Base-by-base conservation (phyloP, 805 yeast species). In the Brettanomyces bruxellensis region DNA sequence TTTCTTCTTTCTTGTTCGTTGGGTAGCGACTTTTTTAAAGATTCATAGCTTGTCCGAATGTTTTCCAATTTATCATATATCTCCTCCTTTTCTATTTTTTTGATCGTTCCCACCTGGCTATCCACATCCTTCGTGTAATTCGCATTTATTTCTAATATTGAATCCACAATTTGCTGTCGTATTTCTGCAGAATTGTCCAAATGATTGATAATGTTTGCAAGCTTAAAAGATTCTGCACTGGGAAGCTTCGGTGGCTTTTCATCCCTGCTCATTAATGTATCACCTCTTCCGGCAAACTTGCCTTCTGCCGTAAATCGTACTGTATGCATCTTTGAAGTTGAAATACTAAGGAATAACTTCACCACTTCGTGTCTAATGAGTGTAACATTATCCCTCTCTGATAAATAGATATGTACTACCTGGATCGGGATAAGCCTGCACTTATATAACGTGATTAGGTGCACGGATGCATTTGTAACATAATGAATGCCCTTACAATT, bases 91-190 rank as follows among this genome's bases (percentile, higher is more conserved):
- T 65, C 65, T 14, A 57, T 51, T 4, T 52, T 49, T 5, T 56
- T 41, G 8, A 60, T 40, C 18, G 56, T 49, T 4, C 25, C 45
- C 38, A 60, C 46, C 46, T 65, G 68, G 5, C 50, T 52, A 42
- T 58, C 59, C 36, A 65, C 38, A 48, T 66, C 70, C n/a, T 51
- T 51, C 1, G 53, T 46, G 46, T 59, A 65, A 40, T 49, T 51
- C 3, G 38, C 37, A 14, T 51, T 49, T 1, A 62, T 55, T 3
- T 49, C 47, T 8, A 48, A 25, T 1, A 65, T 47, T 11, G 65
- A 57, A 8, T 55, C 53, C 3, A 51, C 51, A 14, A 64, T 40
- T 25, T 57, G 55, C 23, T 47, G 49, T 37, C 52, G 46, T 4
- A 57, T 46, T 18, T 51, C 46, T 30, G 54, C 54, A 7, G 62